Conservation (phyloP, 2,329 filamentous ascomycete genomes). For the Tolypocladium guangdongense region DNA sequence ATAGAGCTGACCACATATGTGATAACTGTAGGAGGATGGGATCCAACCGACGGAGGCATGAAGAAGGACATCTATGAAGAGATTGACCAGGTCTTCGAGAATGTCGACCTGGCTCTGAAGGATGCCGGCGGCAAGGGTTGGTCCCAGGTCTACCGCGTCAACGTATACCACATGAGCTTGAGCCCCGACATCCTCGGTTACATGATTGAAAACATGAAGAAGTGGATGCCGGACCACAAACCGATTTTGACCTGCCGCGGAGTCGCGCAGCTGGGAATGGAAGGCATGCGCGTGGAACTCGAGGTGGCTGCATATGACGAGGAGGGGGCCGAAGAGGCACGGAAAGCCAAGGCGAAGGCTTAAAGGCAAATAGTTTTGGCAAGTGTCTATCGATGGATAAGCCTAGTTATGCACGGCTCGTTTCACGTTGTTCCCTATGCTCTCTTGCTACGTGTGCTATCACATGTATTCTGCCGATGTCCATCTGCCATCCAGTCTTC, state of each 20-base stretch:
- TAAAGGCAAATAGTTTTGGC: too few relatives aligned
- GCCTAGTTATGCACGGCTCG: too few relatives aligned
- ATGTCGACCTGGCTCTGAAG: slow-evolving; percentile 40
- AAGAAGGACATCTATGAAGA: slow-evolving; percentile 28
- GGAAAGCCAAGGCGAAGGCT: neutral
- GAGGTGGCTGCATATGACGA: slow-evolving; percentile 40
- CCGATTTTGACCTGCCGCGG: slow-evolving; percentile 45
- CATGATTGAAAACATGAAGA: slow-evolving; percentile 35
- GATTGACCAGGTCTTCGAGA: slow-evolving; percentile 43
- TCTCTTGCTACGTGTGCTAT: too few relatives aligned
- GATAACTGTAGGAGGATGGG: slow-evolving; percentile 18
- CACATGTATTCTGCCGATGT: too few relatives aligned
- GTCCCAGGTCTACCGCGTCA: slow-evolving; percentile 40
- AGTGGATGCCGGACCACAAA: slow-evolving; percentile 39
- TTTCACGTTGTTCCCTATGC: too few relatives aligned
- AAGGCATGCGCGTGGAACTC: slow-evolving; percentile 47
- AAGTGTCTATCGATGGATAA: too few relatives aligned
- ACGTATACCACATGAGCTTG: slow-evolving; percentile 32
- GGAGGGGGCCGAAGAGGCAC: neutral
- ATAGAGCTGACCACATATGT: neutral
- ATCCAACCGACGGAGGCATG: slow-evolving; percentile 9
- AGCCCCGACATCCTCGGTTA: slow-evolving; percentile 25
- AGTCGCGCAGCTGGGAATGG: slow-evolving; percentile 33
- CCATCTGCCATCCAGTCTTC: too few relatives aligned
- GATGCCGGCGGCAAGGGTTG: slow-evolving; percentile 44